Evolutionary conservation across 2,329 filamentous ascomycete species (phyloP).

Genomic region (Akanthomyces muscarius): DNA sequence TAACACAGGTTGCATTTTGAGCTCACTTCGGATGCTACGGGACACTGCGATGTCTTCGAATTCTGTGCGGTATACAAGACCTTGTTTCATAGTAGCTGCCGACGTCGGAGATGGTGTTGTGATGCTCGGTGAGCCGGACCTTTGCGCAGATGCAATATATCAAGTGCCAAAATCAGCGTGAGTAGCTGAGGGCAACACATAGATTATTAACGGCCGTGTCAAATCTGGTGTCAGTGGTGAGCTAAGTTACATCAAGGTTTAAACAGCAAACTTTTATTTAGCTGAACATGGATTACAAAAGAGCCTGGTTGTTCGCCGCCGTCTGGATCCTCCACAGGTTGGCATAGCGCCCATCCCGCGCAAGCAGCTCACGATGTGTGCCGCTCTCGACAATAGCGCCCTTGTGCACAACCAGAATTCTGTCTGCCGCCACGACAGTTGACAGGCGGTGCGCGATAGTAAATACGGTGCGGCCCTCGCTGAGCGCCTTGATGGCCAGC

Average conservation of each 20-base stretch:
- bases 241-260: too few species aligned
- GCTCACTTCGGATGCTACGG: too few species aligned
- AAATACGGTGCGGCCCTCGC: conserved; percentile 47
- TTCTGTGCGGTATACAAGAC: too few species aligned
- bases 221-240: background rate
- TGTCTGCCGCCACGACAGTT: conserved; percentile 43
- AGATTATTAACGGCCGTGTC: background rate
- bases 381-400: conserved; percentile 50
- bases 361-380: conserved; percentile 45
- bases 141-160: too few species aligned
- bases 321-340: conserved; percentile 49
- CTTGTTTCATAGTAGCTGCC: background rate
- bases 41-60: too few species aligned
- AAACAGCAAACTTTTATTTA: background rate
- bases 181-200: background rate
- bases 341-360: conserved; percentile 45
- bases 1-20: too few species aligned
- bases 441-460: conserved; percentile 44
- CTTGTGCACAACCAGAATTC: conserved; percentile 49
- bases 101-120: background rate
- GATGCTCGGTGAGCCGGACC: background rate
- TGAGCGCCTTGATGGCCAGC: conserved; percentile 41
- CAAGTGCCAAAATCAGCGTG: background rate
- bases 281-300: background rate
- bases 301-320: background rate